Conservation (phyloP, 163 green algal species). For the Scenedesmus sp. region DNA sequence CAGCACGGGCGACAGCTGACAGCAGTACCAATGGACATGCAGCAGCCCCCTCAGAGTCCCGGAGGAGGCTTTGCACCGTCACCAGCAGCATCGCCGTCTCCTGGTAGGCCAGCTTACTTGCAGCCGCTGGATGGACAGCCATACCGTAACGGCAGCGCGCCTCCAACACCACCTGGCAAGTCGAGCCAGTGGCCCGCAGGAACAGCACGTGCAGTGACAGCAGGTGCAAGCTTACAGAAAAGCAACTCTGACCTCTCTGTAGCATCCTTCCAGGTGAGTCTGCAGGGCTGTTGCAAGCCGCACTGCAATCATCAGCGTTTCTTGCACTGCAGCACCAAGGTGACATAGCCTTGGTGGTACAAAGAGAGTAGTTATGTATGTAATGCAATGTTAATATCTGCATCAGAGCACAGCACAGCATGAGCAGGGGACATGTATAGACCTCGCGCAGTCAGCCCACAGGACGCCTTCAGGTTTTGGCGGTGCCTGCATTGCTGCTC, state of each 20-base stretch:
- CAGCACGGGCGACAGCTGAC: background rate
- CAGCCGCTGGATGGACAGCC: conserved; percentile 12
- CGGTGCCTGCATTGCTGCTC: no score
- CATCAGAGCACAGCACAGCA: background rate
- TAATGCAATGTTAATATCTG: no score
- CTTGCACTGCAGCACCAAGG: background rate
- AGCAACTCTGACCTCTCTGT: conserved; percentile 20
- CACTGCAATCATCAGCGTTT: background rate
- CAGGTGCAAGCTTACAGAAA: conserved; percentile 13
- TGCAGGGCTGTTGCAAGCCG: background rate
- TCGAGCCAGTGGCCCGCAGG: conserved; percentile 21
- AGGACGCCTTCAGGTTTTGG: no score
- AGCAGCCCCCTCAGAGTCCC: background rate
- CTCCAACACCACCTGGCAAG: conserved; percentile 14
- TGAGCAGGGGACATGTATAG: background rate
- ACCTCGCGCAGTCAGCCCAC: no score
- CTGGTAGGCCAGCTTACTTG: conserved; percentile 13
- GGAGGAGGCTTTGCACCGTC: background rate
- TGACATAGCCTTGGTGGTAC: no score
- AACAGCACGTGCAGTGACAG: background rate
- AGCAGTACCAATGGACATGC: background rate
- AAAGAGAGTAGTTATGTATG: no score
- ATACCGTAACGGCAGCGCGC: no score
- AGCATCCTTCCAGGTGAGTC: background rate
- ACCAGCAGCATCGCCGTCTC: conserved; percentile 3